These are phyloP conservation scores for Pleurotus citrinopileatus DNA, from an alignment of 768 basidiomycete genomes.

Conservation along the genomic window DNA sequence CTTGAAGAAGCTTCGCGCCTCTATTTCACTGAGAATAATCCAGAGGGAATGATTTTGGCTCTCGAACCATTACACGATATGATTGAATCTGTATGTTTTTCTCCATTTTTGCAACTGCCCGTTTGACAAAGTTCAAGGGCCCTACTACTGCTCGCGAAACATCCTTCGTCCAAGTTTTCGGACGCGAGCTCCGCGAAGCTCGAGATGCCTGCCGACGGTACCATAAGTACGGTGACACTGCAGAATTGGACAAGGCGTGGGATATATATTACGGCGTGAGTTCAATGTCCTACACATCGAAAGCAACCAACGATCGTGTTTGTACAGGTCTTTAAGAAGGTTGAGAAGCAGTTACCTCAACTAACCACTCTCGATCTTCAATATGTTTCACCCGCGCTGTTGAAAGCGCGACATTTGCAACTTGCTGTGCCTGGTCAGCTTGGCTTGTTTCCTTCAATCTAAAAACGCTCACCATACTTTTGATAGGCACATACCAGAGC, in stretches of 20 bases:
- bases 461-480: neutral
- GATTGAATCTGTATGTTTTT: slow-evolving; percentile 71
- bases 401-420: slow-evolving; percentile 87
- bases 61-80: slow-evolving; percentile 91
- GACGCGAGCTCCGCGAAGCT: slow-evolving; percentile 88
- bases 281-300: neutral
- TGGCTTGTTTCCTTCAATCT: neutral
- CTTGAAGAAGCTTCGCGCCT: slow-evolving; percentile 95
- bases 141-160: slow-evolving; percentile 93
- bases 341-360: slow-evolving; percentile 90
- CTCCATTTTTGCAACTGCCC: neutral
- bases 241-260: slow-evolving; percentile 96
- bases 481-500: slow-evolving; percentile 84
- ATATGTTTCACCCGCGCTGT: slow-evolving; percentile 91
- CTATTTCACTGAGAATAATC: slow-evolving; percentile 96
- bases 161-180: slow-evolving; percentile 92
- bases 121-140: slow-evolving; percentile 48
- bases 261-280: slow-evolving; percentile 94
- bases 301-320: neutral
- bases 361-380: slow-evolving; percentile 91
- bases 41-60: slow-evolving; percentile 93
- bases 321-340: slow-evolving; percentile 86
- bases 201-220: slow-evolving; percentile 88
- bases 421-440: slow-evolving; percentile 89
- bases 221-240: slow-evolving; percentile 80